Percentiles rank a stretch among this genome's conserved stretches.
These are phyloP conservation scores for Xylariaceae sp. DNA, from an alignment of 2,329 filamentous ascomycete genomes.

Conservation along the genomic window DNA sequence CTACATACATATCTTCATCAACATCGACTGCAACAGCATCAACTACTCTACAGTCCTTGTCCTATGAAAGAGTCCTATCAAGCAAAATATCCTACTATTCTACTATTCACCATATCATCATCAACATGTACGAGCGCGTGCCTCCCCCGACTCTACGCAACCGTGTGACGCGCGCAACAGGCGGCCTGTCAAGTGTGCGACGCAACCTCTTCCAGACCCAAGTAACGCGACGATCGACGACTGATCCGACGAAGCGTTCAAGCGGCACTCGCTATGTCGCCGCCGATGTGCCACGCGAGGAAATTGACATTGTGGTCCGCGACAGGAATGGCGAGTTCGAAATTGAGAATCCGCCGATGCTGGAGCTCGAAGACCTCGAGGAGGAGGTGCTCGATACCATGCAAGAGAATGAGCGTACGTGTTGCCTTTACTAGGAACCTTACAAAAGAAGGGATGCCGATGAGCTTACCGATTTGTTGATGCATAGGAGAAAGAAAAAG, in stretches of 20 bases:
- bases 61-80: neutral
- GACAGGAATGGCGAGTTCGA: conserved; percentile 59
- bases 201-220: conserved; percentile 58
- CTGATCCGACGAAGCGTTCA: too few relatives aligned
- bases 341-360: conserved; percentile 51
- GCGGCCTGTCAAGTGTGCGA: conserved; percentile 37
- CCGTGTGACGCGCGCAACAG: conserved; percentile 25
- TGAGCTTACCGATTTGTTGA: conserved; percentile 17
- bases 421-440: neutral
- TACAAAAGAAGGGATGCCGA: neutral
- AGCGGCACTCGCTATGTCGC: too few relatives aligned
- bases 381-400: conserved; percentile 54
- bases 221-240: conserved; percentile 51
- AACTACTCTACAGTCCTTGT: neutral
- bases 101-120: neutral
- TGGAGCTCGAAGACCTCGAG: conserved; percentile 49
- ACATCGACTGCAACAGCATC: neutral
- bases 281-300: conserved; percentile 38
- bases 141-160: conserved; percentile 23
- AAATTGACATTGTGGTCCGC: conserved; percentile 54
- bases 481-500: conserved; percentile 52
- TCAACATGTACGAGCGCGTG: conserved; percentile 25
- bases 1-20: too few relatives aligned
- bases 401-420: conserved; percentile 51
- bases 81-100: neutral